Conservation (phyloP, 192 early-diverging fungal genomes). For the Dispira simplex region DNA sequence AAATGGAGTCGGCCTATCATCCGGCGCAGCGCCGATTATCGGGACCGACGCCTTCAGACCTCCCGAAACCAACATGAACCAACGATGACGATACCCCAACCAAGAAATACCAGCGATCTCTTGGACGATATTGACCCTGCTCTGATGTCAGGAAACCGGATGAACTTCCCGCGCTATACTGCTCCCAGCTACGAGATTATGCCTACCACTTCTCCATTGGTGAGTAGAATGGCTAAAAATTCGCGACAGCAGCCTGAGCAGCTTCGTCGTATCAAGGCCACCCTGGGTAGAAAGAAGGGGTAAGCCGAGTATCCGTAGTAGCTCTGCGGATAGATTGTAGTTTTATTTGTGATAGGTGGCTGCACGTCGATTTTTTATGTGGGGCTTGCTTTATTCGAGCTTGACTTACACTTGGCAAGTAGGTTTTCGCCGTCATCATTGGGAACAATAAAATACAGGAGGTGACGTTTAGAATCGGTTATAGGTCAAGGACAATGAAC, state of each 20-base stretch:
- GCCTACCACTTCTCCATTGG: constrained; percentile 19
- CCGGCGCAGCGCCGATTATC: constrained; percentile 57
- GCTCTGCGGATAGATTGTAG: neutral
- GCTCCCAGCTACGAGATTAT: constrained; percentile 18
- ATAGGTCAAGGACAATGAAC: no score
- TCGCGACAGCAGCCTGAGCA: constrained; percentile 15
- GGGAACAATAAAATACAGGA: no score
- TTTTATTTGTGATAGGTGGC: no score
- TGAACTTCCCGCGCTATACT: constrained; percentile 17
- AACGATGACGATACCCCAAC: constrained; percentile 11
- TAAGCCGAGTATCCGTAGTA: neutral
- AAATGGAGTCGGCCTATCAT: constrained; percentile 80
- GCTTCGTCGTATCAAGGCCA: constrained; percentile 22
- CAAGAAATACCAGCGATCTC: neutral
- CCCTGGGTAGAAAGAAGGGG: constrained; percentile 23
- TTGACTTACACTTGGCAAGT: no score
- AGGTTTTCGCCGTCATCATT: no score
- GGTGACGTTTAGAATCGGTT: no score
- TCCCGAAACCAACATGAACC: constrained; percentile 3
- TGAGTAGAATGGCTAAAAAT: constrained; percentile 1
- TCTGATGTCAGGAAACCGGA: constrained; percentile 14
- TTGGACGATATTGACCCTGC: constrained; percentile 7
- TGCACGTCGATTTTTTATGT: no score
- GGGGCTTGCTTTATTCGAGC: no score
- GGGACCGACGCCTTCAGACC: constrained; percentile 24